Base-by-base conservation (phyloP, 75 land plant genomes). In the Adiantum capillusveneris region DNA sequence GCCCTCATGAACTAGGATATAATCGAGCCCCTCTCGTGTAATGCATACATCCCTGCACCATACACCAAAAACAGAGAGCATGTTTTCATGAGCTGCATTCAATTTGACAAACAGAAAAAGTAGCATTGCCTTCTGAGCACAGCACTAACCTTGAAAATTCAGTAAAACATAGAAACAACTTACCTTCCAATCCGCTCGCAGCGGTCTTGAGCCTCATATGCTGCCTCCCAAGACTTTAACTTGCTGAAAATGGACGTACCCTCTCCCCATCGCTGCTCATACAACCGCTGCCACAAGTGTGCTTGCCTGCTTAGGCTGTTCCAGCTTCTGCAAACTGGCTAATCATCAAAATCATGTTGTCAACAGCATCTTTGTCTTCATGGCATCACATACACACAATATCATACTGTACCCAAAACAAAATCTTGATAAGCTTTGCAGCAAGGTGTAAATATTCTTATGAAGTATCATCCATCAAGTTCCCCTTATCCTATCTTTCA, bases 111-210 rank as follows among this genome's bases (percentile, higher is more conserved):
- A n/a, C n/a, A n/a, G n/a, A n/a, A n/a, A n/a, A n/a, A n/a, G n/a
- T n/a, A n/a, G n/a, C n/a, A n/a, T n/a, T n/a, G n/a, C n/a, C n/a
- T n/a, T n/a, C n/a, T n/a, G n/a, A n/a, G n/a, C n/a, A n/a, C n/a
- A n/a, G n/a, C n/a, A n/a, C n/a, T n/a, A 39, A 13, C 13, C 42
- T 39, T 39, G 42, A 7, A 39, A 7, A 39, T 39, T 13, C 42
- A 9, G 7, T n/a, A n/a, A n/a, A n/a, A 53, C 14, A 14, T 5
- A 24, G 2, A 25, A 12, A 26, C 2, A 25, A 14, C 55, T 53
- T 24, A 53, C 55, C 21, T 53, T 25, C 55, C 55, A 53, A 53
- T 25, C 1, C 55, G 55, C 28, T 53, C 55, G 25, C 55, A 53
- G 25, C 55, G 25, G 25, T 53, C 55, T 12, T 26, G 5, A 25